Percentiles rank a stretch among this genome's conserved stretches.
Evolutionary conservation across 108 stramenopile genomes (phyloP).

Genomic region (Cyclotella sp.): DNA sequence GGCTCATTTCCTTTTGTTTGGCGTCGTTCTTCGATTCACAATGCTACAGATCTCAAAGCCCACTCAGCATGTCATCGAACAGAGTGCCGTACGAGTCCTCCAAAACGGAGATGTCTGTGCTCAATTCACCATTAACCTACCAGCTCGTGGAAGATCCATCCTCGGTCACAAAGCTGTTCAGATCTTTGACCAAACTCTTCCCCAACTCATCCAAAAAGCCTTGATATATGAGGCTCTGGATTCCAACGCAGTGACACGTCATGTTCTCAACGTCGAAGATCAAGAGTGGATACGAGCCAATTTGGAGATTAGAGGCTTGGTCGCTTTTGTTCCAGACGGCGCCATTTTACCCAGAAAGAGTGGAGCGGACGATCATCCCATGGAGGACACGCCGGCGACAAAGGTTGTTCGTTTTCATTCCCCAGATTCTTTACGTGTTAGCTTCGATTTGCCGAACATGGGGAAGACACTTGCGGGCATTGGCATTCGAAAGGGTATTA

Average conservation of each 20-base stretch:
- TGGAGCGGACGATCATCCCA: slow-evolving; percentile 88
- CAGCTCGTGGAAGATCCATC: slow-evolving; percentile 90
- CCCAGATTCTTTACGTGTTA: slow-evolving; percentile 58
- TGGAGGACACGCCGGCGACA: slow-evolving; percentile 55
- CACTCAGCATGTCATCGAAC: slow-evolving; percentile 91
- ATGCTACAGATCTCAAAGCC: slow-evolving; percentile 71
- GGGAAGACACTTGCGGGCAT: slow-evolving; percentile 82
- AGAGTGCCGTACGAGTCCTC: slow-evolving; percentile 77
- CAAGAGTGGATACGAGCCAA: slow-evolving; percentile 81
- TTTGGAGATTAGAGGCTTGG: slow-evolving; percentile 67
- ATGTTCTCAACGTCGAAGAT: slow-evolving; percentile 89
- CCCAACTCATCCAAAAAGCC: slow-evolving; percentile 64
- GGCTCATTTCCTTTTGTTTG: background rate
- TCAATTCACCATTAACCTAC: slow-evolving; percentile 93
- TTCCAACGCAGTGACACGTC: slow-evolving; percentile 55
- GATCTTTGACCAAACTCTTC: slow-evolving; percentile 76
- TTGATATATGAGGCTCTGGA: slow-evolving; percentile 63
- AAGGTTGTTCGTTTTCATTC: slow-evolving; percentile 69
- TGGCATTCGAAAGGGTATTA: slow-evolving; percentile 92
- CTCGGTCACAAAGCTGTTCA: slow-evolving; percentile 82
- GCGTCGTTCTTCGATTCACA: background rate
- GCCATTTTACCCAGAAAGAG: slow-evolving; percentile 88
- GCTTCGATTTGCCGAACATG: slow-evolving; percentile 64
- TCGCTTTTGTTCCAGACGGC: slow-evolving; percentile 91
- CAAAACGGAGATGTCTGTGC: slow-evolving; percentile 72